A percentile compares a stretch with the other conserved stretches of the same genome.
Conservation (phyloP, 1,139 yeast species). For the Sugiyamaella xylanicola region DNA sequence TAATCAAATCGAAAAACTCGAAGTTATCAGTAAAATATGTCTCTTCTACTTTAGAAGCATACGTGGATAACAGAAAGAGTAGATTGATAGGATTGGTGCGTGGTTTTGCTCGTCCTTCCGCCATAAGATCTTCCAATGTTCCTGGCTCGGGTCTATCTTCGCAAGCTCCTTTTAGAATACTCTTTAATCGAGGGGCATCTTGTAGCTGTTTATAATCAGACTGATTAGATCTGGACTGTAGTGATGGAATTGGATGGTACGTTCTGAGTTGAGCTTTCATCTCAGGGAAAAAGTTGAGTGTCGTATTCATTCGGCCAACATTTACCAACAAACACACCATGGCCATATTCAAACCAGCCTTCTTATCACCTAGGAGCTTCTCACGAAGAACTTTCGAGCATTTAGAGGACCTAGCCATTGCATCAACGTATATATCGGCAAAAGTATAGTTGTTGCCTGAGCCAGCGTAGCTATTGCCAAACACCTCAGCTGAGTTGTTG, state of each 20-base stretch:
- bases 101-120: conserved; percentile 46
- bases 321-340: conserved; percentile 86
- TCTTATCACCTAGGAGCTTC: conserved; percentile 64
- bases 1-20: conserved; percentile 65
- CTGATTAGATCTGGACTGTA: conserved; percentile 66
- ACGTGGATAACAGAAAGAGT: conserved; percentile 71
- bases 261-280: conserved; percentile 93
- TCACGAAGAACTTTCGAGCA: conserved; percentile 83
- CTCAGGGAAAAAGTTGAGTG: conserved; percentile 93
- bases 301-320: conserved; percentile 92
- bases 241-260: conserved; percentile 87
- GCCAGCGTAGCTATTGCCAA: conserved; percentile 58
- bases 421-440: conserved; percentile 80
- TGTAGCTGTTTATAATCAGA: conserved; percentile 72
- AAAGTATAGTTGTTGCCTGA: conserved; percentile 53
- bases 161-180: conserved; percentile 79
- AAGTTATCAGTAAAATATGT: conserved; percentile 44
- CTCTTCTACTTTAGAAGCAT: conserved; percentile 53
- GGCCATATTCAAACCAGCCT: conserved; percentile 69
- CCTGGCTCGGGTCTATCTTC: conserved; percentile 58
- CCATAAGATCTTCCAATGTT: conserved; percentile 51
- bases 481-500: conserved; percentile 63
- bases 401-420: conserved; percentile 80
- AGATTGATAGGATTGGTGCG: conserved; percentile 67
- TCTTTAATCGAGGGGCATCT: conserved; percentile 91